Percentiles rank a stretch among this genome's conserved stretches.
These are phyloP conservation scores for Paxillus rubicundulus DNA, from an alignment of 768 basidiomycete genomes.

Conservation along the genomic window DNA sequence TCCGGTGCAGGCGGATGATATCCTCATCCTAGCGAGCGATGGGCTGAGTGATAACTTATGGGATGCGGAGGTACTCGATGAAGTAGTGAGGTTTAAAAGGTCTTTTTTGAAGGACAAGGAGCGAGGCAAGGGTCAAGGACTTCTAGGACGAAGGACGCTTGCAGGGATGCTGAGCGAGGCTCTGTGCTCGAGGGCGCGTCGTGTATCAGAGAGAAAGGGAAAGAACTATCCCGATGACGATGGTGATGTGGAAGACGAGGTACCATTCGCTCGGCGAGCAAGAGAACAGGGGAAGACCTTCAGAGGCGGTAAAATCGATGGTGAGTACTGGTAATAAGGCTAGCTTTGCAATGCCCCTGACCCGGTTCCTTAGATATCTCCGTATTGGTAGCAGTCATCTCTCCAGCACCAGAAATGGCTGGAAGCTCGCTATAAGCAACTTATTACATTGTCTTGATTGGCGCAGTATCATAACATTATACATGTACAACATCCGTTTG, in stretches of 20 bases:
- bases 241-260: slow-evolving; percentile 44
- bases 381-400: slow-evolving; percentile 64
- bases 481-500: slow-evolving; percentile 23
- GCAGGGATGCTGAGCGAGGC: slow-evolving; percentile 77
- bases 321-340: slow-evolving; percentile 37
- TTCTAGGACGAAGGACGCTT: slow-evolving; percentile 51
- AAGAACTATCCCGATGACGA: slow-evolving; percentile 22
- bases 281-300: slow-evolving; percentile 70
- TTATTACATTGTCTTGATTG: slow-evolving; percentile 9
- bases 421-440: slow-evolving; percentile 9
- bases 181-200: slow-evolving; percentile 71
- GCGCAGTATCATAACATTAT: slow-evolving; percentile 9
- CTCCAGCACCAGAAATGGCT: slow-evolving; percentile 37
- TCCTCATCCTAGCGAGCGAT: slow-evolving; percentile 79
- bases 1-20: slow-evolving; percentile 68
- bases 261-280: slow-evolving; percentile 85
- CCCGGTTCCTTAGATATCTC: slow-evolving; percentile 49
- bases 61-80: slow-evolving; percentile 85
- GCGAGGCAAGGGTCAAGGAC: slow-evolving; percentile 13
- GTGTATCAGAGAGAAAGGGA: slow-evolving; percentile 55
- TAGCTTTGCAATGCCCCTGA: neutral
- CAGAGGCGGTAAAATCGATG: slow-evolving; percentile 83
- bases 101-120: slow-evolving; percentile 31
- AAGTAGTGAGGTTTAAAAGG: slow-evolving; percentile 59
- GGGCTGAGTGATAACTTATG: slow-evolving; percentile 85